A percentile compares a stretch with the other conserved stretches of the same genome.
phyloP scores from a whole-genome alignment of 768 basidiomycete genomes.

The Candolleomyces eurysporus region DNA sequence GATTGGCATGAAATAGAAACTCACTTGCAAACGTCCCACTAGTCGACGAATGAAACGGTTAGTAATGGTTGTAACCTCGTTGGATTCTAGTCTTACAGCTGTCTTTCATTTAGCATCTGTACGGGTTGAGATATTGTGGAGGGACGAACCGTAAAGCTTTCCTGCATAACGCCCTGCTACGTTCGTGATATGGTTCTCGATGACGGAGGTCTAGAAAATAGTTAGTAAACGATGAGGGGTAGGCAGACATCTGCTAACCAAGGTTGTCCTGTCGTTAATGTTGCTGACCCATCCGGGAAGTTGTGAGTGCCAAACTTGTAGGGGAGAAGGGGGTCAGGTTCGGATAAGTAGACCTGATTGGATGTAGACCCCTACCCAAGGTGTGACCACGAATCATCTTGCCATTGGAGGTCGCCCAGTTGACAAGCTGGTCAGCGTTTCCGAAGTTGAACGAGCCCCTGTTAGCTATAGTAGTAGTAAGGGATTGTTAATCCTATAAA shows the following conservation, averaged over 20 bases:
- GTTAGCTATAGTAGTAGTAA: conserved; percentile 11
- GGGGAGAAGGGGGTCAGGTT: neutral
- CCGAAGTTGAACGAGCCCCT: conserved; percentile 32
- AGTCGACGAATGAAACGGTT: neutral
- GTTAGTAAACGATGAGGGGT: neutral
- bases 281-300: conserved; percentile 36
- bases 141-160: conserved; percentile 26
- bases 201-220: conserved; percentile 25
- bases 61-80: too few species aligned
- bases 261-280: conserved; percentile 29
- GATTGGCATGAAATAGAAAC: neutral
- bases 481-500: neutral
- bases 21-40: conserved; percentile 41
- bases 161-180: conserved; percentile 42
- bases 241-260: conserved; percentile 18
- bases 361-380: conserved; percentile 21
- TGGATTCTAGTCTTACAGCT: neutral
- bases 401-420: conserved; percentile 37
- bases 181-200: conserved; percentile 39
- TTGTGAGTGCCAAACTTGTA: conserved; percentile 33
- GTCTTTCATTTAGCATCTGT: neutral
- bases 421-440: conserved; percentile 35
- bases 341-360: neutral
- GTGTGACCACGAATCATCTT: conserved; percentile 41
- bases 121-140: neutral